Conservation (phyloP, 2,329 filamentous ascomycete genomes). For the Talaromyces sp. region DNA sequence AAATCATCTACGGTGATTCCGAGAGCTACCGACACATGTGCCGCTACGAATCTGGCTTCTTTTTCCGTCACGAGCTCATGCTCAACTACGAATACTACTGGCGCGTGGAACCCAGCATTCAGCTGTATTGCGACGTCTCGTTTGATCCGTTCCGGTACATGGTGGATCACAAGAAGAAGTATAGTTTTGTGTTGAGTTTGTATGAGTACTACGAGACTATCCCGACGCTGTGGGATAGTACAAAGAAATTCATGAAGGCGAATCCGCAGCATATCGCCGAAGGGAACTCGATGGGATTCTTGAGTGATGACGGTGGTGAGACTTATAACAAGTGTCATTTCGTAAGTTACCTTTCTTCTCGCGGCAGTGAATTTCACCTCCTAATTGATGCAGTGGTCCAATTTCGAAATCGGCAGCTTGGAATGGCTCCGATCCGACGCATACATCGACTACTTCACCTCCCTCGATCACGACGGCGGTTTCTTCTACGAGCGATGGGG, state of each 20-base stretch:
- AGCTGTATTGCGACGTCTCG: conserved; percentile 92
- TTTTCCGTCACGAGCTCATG: conserved; percentile 94
- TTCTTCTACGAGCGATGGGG: conserved; percentile 99
- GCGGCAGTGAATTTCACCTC: conserved; percentile 13
- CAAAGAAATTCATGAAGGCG: conserved; percentile 88
- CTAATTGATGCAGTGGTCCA: conserved; percentile 71
- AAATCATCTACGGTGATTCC: conserved; percentile 98
- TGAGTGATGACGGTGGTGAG: conserved; percentile 87
- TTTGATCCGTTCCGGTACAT: conserved; percentile 97
- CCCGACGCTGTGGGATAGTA: conserved; percentile 89
- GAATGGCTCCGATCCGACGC: conserved; percentile 87
- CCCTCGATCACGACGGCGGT: conserved; percentile 83
- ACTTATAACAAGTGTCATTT: conserved; percentile 98
- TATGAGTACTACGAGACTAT: conserved; percentile 98
- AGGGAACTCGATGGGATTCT: conserved; percentile 83
- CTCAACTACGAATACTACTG: conserved; percentile 98
- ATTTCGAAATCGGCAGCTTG: conserved; percentile 94
- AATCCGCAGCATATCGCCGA: conserved; percentile 83
- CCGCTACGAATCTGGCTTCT: conserved; percentile 97
- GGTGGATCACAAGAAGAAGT: conserved; percentile 95
- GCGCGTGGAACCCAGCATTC: conserved; percentile 95
- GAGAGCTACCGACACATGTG: conserved; percentile 99
- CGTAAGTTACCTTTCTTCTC: conserved; percentile 52
- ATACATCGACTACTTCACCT: conserved; percentile 87
- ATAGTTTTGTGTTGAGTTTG: conserved; percentile 91